Conservation (phyloP, 441 rosid genomes). For the Populus tomentosa region DNA sequence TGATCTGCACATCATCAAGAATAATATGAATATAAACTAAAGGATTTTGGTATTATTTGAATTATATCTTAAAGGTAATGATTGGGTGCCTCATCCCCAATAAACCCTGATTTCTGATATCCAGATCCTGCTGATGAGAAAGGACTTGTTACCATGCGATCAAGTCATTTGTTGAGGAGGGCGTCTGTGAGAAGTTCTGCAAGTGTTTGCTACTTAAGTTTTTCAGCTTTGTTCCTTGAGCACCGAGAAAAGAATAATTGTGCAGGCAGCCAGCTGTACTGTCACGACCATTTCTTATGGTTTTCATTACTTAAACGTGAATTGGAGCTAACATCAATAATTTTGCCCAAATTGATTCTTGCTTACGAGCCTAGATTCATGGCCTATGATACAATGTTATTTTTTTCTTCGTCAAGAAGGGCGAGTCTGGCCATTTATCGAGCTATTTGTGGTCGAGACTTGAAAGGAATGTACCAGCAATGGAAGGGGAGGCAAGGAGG, state of each 20-base stretch:
- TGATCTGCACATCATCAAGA: too few relatives aligned
- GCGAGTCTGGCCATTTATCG: not conserved
- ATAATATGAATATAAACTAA: too few relatives aligned
- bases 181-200: too few relatives aligned
- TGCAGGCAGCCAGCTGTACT: not conserved
- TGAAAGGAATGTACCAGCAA: not conserved
- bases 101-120: too few relatives aligned
- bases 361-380: slow-evolving; percentile 12
- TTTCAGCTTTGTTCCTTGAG: not conserved
- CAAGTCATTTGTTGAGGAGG: too few relatives aligned
- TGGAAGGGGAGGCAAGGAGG: slow-evolving; percentile 1
- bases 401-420: not conserved
- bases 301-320: not conserved
- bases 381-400: not conserved
- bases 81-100: too few relatives aligned
- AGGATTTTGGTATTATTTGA: too few relatives aligned
- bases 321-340: not conserved
- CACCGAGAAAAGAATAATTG: not conserved
- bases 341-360: not conserved
- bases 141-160: too few relatives aligned
- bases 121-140: too few relatives aligned
- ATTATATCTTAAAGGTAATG: too few relatives aligned
- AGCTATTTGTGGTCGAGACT: not conserved
- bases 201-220: too few relatives aligned
- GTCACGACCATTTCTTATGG: not conserved